These are phyloP conservation scores for Tieghemostelium lacteum DNA, from an alignment of 78 protist species.

Conservation along the genomic window DNA sequence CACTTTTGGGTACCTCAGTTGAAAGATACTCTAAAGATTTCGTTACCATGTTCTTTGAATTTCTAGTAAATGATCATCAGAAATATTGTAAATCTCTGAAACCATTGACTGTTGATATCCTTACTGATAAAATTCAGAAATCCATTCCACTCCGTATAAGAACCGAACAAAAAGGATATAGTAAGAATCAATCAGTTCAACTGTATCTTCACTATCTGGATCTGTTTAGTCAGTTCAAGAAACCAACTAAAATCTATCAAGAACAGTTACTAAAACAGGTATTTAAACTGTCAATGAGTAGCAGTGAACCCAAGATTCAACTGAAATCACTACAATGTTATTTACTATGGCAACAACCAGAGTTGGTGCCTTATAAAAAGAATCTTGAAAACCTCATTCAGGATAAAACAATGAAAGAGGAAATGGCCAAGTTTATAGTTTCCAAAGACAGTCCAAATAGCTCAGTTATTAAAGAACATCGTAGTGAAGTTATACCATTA, in stretches of 20 bases:
- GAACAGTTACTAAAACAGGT: neutral
- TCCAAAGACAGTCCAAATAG: conserved; percentile 23
- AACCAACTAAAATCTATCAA: conserved; percentile 10
- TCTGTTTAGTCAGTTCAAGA: conserved; percentile 57
- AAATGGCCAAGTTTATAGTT: conserved; percentile 50
- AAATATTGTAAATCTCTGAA: conserved; percentile 6
- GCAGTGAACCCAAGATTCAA: conserved; percentile 47
- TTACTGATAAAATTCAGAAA: neutral
- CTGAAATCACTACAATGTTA: conserved; percentile 31
- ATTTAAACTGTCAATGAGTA: conserved; percentile 9
- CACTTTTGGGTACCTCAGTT: conserved; percentile 13
- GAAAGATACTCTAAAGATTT: conserved; percentile 37
- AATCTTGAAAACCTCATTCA: conserved; percentile 39
- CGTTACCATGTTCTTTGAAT: conserved; percentile 23
- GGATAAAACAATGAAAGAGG: conserved; percentile 63
- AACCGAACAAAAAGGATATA: neutral
- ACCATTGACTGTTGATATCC: neutral
- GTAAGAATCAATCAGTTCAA: conserved; percentile 14
- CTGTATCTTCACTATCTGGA: conserved; percentile 28
- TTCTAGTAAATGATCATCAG: conserved; percentile 9
- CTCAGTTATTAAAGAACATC: neutral
- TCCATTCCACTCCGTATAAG: neutral
- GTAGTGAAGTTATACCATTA: conserved; percentile 6
- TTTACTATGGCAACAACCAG: conserved; percentile 3
- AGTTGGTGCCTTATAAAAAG: conserved; percentile 38